These are phyloP conservation scores for Whalleya microplaca DNA, from an alignment of 2,329 filamentous ascomycete genomes.

Conservation along the genomic window DNA sequence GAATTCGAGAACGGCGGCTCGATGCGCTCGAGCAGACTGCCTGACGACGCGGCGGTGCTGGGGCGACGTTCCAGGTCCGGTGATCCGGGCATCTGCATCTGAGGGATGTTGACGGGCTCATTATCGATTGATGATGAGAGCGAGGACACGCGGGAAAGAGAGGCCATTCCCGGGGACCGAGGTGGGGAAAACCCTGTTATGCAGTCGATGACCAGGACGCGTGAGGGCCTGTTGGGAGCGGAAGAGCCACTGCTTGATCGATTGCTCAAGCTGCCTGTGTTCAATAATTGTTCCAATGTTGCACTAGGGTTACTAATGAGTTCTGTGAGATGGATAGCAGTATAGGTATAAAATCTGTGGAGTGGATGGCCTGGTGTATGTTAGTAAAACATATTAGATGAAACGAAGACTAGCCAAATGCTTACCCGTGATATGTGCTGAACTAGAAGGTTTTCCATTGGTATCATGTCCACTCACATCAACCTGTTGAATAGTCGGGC, in stretches of 20 bases:
- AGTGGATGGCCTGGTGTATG: slow-evolving; percentile 58
- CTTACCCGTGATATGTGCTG: slow-evolving; percentile 53
- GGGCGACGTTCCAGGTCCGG: slow-evolving; percentile 31
- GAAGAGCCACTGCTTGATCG: slow-evolving; percentile 31
- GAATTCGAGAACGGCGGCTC: slow-evolving; percentile 35
- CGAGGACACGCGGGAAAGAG: slow-evolving; percentile 51
- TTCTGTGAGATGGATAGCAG: slow-evolving; percentile 61
- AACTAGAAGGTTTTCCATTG: slow-evolving; percentile 49
- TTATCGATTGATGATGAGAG: slow-evolving; percentile 40
- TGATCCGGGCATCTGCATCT: slow-evolving; percentile 27
- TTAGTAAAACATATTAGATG: slow-evolving; percentile 13
- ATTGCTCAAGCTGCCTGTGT: slow-evolving; percentile 38
- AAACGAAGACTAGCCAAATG: not conserved
- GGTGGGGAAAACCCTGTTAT: slow-evolving; percentile 57
- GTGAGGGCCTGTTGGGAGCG: slow-evolving; percentile 36
- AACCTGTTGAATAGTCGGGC: slow-evolving; percentile 62
- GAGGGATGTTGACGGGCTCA: slow-evolving; percentile 28
- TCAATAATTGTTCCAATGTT: slow-evolving; percentile 52
- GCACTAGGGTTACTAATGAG: slow-evolving; percentile 53
- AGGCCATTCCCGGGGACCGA: slow-evolving; percentile 49
- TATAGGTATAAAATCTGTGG: slow-evolving; percentile 66
- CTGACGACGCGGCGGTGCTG: slow-evolving; percentile 32
- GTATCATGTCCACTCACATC: slow-evolving; percentile 52
- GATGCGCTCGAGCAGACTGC: slow-evolving; percentile 34
- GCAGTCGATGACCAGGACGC: slow-evolving; percentile 66